A percentile compares a stretch with the other conserved stretches of the same genome.
Conservation (phyloP, 805 yeast genomes). For the Wickerhamiella brachini region DNA sequence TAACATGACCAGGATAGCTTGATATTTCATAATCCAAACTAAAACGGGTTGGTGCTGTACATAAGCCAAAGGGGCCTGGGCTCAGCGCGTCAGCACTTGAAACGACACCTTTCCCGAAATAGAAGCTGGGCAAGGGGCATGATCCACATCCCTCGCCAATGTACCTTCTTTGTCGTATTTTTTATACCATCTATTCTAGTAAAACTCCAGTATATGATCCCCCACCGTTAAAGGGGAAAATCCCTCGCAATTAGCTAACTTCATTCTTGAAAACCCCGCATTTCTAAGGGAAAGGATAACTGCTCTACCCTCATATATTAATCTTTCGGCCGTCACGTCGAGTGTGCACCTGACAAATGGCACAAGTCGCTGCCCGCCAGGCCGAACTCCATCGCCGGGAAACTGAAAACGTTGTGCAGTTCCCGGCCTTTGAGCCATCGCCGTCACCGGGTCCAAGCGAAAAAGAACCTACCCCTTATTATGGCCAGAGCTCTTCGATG, state of each 20-base stretch:
- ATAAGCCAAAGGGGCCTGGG: no score
- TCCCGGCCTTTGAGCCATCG: slow-evolving; percentile 5
- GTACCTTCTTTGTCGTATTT: not conserved
- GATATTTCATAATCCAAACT: no score
- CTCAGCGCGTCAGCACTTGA: no score
- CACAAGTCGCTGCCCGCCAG: not conserved
- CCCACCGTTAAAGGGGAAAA: no score
- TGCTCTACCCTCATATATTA: no score
- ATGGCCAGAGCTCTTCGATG: not conserved
- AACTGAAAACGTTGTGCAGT: slow-evolving; percentile 3
- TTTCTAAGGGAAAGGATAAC: no score
- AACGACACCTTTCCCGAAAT: not conserved
- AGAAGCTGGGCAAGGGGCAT: not conserved
- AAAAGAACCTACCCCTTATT: not conserved
- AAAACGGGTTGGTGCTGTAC: no score
- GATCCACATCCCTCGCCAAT: not conserved
- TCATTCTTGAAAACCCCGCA: no score
- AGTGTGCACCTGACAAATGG: not conserved
- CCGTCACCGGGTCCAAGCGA: slow-evolving; percentile 2
- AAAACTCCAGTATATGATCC: no score
- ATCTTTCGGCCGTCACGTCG: not conserved
- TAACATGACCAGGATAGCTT: no score
- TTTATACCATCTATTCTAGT: not conserved
- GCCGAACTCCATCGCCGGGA: not conserved
- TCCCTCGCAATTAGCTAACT: no score